Evolutionary conservation across 75 land plant species (phyloP).

Genomic region (Isoetes taiwanensis): DNA sequence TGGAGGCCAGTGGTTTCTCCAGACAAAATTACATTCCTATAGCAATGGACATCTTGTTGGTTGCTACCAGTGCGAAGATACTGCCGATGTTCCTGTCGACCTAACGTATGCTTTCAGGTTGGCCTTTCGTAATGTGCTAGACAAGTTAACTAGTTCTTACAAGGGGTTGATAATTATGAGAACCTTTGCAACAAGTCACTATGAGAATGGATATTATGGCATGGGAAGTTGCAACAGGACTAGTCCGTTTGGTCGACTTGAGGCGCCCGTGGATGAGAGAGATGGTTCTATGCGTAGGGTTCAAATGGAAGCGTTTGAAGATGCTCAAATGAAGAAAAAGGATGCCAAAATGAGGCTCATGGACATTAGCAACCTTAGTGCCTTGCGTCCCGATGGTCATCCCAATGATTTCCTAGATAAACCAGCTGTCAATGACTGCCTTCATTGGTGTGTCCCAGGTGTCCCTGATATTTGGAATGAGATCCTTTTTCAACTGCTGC

Average conservation of each 20-base stretch:
- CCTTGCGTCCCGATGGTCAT: constrained; percentile 75
- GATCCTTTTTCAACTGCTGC: too few species aligned
- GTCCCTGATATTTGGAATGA: constrained; percentile 95
- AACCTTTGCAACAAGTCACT: constrained; percentile 78
- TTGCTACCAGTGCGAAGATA: too few species aligned
- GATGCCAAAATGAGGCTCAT: constrained; percentile 37
- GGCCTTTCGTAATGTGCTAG: too few species aligned
- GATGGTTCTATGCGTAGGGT: constrained; percentile 51
- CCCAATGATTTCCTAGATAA: constrained; percentile 80
- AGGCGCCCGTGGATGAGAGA: too few species aligned
- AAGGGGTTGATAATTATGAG: constrained; percentile 69
- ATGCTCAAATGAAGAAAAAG: constrained; percentile 22
- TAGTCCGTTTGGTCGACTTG: not conserved
- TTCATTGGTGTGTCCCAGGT: constrained; percentile 99
- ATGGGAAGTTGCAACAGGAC: constrained; percentile 78
- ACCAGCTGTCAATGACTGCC: constrained; percentile 85
- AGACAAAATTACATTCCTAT: not conserved
- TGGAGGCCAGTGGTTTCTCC: constrained; percentile 1
- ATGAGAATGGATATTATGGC: constrained; percentile 83
- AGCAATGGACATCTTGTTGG: too few species aligned
- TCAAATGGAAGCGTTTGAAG: constrained; percentile 45
- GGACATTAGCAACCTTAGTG: constrained; percentile 56
- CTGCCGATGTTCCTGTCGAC: too few species aligned
- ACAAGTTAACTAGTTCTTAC: too few species aligned
- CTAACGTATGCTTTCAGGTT: too few species aligned